A percentile compares a stretch with the other conserved stretches of the same genome.
Conservation (phyloP, 768 basidiomycete species). For the Naganishia kalamii region DNA sequence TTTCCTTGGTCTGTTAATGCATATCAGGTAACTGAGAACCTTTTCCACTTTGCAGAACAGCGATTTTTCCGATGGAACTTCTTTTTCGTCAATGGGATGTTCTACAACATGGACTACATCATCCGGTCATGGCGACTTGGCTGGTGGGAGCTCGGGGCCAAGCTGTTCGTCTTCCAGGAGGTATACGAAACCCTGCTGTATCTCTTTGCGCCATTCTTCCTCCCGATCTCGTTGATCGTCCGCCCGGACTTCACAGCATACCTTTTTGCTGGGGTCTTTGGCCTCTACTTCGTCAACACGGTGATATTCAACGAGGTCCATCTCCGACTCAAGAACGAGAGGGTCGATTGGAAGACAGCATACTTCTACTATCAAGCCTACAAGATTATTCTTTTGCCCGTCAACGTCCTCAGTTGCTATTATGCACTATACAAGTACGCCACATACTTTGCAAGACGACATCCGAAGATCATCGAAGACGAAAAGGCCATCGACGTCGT, state of each 20-base stretch:
- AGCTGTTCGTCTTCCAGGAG: slow-evolving; percentile 17
- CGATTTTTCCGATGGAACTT: slow-evolving; percentile 18
- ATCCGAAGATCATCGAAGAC: slow-evolving; percentile 17
- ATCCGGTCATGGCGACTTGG: slow-evolving; percentile 16
- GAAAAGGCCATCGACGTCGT: slow-evolving; percentile 19
- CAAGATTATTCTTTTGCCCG: slow-evolving; percentile 8
- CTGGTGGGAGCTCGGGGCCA: slow-evolving; percentile 19
- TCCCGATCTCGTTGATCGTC: slow-evolving; percentile 8
- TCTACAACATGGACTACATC: slow-evolving; percentile 15
- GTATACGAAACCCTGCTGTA: slow-evolving; percentile 19
- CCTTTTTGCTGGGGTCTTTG: slow-evolving; percentile 10
- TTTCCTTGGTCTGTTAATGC: too few relatives aligned
- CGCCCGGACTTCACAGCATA: slow-evolving; percentile 9
- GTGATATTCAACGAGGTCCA: slow-evolving; percentile 17
- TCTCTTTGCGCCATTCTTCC: slow-evolving; percentile 9
- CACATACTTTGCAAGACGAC: slow-evolving; percentile 16
- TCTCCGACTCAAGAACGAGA: slow-evolving; percentile 16
- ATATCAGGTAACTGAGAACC: too few relatives aligned
- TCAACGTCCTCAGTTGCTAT: slow-evolving; percentile 16
- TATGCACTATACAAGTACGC: slow-evolving; percentile 14
- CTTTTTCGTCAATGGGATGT: slow-evolving; percentile 13
- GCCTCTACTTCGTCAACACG: slow-evolving; percentile 15
- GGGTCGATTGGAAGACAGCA: slow-evolving; percentile 1
- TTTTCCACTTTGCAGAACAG: too few relatives aligned
- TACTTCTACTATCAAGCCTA: slow-evolving; percentile 3